Percentiles rank a stretch among this genome's conserved stretches.
These are phyloP conservation scores for Rostrohypoxylon terebratum DNA, from an alignment of 495 filamentous ascomycete species.

Conservation along the genomic window DNA sequence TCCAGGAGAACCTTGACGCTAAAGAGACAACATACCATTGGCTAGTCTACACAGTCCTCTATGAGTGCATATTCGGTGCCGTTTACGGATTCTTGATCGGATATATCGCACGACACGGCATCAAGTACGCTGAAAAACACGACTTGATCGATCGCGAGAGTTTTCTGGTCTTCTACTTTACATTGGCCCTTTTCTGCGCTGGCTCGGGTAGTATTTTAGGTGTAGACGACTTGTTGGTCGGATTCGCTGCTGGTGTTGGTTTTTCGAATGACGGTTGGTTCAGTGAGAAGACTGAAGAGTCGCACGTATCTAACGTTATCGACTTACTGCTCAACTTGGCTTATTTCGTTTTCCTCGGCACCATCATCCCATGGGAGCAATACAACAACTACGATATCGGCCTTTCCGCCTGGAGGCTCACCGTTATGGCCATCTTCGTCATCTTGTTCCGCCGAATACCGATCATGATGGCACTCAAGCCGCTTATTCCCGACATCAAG, in stretches of 20 bases:
- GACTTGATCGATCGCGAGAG: constrained; percentile 95
- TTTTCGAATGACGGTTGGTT: constrained; percentile 99
- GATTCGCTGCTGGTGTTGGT: constrained; percentile 93
- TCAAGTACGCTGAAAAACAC: constrained; percentile 86
- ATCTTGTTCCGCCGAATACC: constrained; percentile 97
- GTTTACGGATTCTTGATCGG: constrained; percentile 90
- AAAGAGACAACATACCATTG: constrained; percentile 82
- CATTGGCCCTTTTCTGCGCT: constrained; percentile 94
- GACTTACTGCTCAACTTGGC: constrained; percentile 96
- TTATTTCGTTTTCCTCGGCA: constrained; percentile 97
- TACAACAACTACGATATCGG: constrained; percentile 80
- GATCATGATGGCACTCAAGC: constrained; percentile 92
- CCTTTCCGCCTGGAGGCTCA: constrained; percentile 84
- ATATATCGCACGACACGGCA: constrained; percentile 88
- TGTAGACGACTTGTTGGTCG: constrained; percentile 95
- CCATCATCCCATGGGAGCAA: constrained; percentile 94
- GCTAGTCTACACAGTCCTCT: constrained; percentile 90
- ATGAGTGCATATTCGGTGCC: constrained; percentile 95
- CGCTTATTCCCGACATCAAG: constrained; percentile 95
- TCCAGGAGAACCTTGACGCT: constrained; percentile 77
- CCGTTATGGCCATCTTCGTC: constrained; percentile 90
- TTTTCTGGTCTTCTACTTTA: constrained; percentile 99
- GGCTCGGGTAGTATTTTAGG: constrained; percentile 93
- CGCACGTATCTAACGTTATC: constrained; percentile 99
- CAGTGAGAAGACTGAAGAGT: constrained; percentile 96